Evolutionary conservation across 257 asterid genomes (phyloP), one percentile per base, ranked within the genome.

Genomic region (Parsonsia alboflavescens): DNA sequence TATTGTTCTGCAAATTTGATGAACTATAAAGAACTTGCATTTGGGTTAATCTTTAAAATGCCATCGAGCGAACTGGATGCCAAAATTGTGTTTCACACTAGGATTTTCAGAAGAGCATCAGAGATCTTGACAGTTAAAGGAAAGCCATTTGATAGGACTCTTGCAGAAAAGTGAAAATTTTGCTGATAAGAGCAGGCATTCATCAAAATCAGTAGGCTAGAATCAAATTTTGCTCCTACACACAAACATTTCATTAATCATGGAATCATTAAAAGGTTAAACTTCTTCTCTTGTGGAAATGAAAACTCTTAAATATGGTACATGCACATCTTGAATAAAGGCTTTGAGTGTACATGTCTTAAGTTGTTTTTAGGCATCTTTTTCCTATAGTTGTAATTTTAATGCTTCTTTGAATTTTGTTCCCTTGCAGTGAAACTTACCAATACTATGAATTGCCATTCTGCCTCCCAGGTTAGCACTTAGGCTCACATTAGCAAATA

Each of bases 371-470:
- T 28, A 41, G 53, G 68, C 52, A 65, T 72, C 70, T 42, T 75
- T 57, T 58, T 74, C 44, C 57, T 71, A 28, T 45, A 26, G 33
- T 50, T 75, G 59, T 79, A 61, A 42, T 79, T 77, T 84, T 84
- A 73, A 85, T 76, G 42, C 52, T 42, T 73, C 70, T 81, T 65
- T 75, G 72, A 80, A 75, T 77, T 67, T 77, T 82, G 73, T 73
- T 30, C 77, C 80, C 82, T 84, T 94, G 97, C 97, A 94, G 97
- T 75, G 97, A 94, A 83, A 92, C 97, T 61, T 92, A 91, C 87
- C 83, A 82, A 75, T 91, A 86, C 82, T 94, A 91, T 81, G 88
- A 90, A 85, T 76, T 94, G 84, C 83, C 93, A 80, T 94, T 91
- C 88, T 94, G 97, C 88, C 88, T 15, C 73, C 96, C 96, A 94